These are phyloP conservation scores for Gilbertella persicaria DNA, from an alignment of 371 early-diverging fungal genomes.

Conservation along the genomic window DNA sequence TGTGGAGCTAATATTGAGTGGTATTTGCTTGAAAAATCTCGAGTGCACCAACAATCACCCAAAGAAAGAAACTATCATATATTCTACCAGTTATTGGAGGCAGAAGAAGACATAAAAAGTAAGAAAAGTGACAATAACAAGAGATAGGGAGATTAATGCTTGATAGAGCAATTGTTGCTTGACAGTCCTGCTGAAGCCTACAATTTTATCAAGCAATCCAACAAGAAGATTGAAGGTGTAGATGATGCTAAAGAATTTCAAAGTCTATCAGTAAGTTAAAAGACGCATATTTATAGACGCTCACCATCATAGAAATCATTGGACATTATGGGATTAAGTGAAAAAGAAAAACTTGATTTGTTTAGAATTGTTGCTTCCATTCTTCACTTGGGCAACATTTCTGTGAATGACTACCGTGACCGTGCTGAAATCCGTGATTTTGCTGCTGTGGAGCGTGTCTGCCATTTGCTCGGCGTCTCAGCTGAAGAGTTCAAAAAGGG, in stretches of 20 bases:
- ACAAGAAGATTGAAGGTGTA: slow-evolving; percentile 89
- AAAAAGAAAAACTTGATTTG: slow-evolving; percentile 77
- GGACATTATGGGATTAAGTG: slow-evolving; percentile 80
- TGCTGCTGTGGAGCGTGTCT: slow-evolving; percentile 77
- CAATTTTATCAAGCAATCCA: slow-evolving; percentile 76
- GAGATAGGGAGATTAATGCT: too few relatives aligned
- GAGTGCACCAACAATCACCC: slow-evolving; percentile 90
- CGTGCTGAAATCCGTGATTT: slow-evolving; percentile 87
- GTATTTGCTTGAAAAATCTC: slow-evolving; percentile 98
- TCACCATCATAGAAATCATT: slow-evolving; percentile 62
- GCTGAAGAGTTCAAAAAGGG: slow-evolving; percentile 85
- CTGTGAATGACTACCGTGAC: slow-evolving; percentile 68
- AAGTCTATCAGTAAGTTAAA: too few relatives aligned
- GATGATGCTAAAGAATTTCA: slow-evolving; percentile 90
- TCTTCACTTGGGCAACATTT: slow-evolving; percentile 96
- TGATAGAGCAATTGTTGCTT: slow-evolving; percentile 74
- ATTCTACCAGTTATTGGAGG: slow-evolving; percentile 96
- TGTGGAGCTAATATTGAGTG: slow-evolving; percentile 97
- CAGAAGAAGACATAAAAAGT: slow-evolving; percentile 69
- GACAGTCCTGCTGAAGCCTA: slow-evolving; percentile 87
- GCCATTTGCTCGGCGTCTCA: slow-evolving; percentile 94
- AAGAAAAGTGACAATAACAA: neutral
- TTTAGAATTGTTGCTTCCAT: slow-evolving; percentile 92
- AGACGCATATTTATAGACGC: too few relatives aligned
- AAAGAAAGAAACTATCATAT: slow-evolving; percentile 99